These are phyloP conservation scores for Starmerella potacharoeniae DNA, from an alignment of 805 yeast species.

Conservation along the genomic window DNA sequence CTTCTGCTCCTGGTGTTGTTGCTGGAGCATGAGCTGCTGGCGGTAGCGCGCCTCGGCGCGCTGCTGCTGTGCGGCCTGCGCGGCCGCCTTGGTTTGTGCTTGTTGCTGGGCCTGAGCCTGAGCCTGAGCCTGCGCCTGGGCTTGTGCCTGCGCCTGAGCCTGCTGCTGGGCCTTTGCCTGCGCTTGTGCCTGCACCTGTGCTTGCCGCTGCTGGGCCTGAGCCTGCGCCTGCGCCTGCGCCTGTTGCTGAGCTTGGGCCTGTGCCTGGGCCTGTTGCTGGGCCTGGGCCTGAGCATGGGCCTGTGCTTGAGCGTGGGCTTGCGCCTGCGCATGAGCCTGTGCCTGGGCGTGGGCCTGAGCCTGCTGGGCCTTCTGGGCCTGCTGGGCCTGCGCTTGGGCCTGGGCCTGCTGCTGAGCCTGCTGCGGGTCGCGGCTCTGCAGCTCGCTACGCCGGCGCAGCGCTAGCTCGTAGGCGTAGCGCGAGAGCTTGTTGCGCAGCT, in stretches of 20 bases:
- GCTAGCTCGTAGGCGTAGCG: conserved; percentile 28
- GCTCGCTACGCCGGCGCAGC: conserved; percentile 8
- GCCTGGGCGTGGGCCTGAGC: conserved; percentile 18
- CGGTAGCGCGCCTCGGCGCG: conserved; percentile 13
- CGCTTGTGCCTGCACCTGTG: conserved; percentile 18
- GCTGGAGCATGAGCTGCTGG: conserved; percentile 12
- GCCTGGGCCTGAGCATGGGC: neutral
- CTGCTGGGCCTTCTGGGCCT: conserved; percentile 9
- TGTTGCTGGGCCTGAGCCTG: conserved; percentile 18
- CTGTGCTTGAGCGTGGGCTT: conserved; percentile 8
- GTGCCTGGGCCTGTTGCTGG: conserved; percentile 9
- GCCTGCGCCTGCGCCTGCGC: conserved; percentile 19
- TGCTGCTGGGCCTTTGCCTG: neutral
- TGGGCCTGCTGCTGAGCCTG: conserved; percentile 17
- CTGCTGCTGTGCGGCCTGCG: neutral
- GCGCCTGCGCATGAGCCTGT: conserved; percentile 20
- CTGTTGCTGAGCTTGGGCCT: conserved; percentile 15
- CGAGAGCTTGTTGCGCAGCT: conserved; percentile 24
- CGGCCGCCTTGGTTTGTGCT: conserved; percentile 10
- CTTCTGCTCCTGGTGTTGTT: conserved; percentile 8
- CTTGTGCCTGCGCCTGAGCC: conserved; percentile 3
- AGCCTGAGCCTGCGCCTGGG: conserved; percentile 10
- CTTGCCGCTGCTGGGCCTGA: conserved; percentile 14
- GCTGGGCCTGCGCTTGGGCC: conserved; percentile 18
- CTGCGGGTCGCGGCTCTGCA: conserved; percentile 13